Base-by-base conservation (phyloP, 257 asterid genomes). In the Oldenlandia corymbosa region DNA sequence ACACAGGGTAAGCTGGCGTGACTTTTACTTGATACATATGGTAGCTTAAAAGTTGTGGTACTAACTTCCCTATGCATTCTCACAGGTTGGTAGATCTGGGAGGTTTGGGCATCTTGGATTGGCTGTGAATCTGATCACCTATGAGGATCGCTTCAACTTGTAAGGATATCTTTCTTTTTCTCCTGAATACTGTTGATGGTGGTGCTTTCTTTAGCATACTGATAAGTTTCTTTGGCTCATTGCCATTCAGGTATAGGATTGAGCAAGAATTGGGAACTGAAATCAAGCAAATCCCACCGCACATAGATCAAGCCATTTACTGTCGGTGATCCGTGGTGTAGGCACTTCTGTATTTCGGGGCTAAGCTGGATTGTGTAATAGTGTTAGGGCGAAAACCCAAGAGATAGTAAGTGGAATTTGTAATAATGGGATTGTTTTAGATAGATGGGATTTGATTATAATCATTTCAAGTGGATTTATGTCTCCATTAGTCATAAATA, bases 241-340 rank as follows among this genome's bases (percentile, higher is more conserved):
- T 43, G 27, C 50, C 68, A 71, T 69, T 43, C 77, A 90, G 97
- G 82, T 83, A 90, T 73, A 83, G 85, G 83, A 90, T 90, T 58
- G 97, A 90, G 72, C 95, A 90, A 81, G 97, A 90, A 75, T 81
- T 87, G 34, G 97, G 97, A 52, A 87, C 95, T 6, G 97, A 87
- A 77, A 88, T 88, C 73, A 86, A 88, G 75, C 95, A 86, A 80
- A 88, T 88, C 65, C 97, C 97, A 47, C 94, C 95, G 21, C 94
- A 85, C 42, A 89, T 89, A 65, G 95, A 89, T 78, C 91, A 81
- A 70, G 87, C 84, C 24, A 78, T 84, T 53, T 90, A 90, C 78
- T 87, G 97, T 63, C 85, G 49, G 64, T 90, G 84, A 83, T 62
- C 58, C 41, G 64, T 71, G 72, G 60, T 39, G 56, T 53, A 23